These are phyloP conservation scores for Raphanus hybrid DNA, from an alignment of 441 rosid genomes.

Conservation along the genomic window DNA sequence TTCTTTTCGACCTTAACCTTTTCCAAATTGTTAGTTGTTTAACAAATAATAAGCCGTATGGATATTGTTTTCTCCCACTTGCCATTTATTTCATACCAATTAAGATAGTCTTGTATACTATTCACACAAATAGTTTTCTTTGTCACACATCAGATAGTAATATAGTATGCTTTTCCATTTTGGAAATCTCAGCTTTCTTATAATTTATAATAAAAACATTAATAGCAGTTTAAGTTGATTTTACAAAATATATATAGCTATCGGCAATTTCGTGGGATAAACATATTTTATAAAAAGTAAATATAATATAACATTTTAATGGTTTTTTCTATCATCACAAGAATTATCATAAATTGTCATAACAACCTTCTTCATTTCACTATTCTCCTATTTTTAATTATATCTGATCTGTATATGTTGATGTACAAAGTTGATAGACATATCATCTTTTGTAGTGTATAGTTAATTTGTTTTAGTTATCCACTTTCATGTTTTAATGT, in stretches of 20 bases:
- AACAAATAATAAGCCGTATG: slow-evolving; percentile 8
- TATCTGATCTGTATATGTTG: background rate
- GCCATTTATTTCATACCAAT: background rate
- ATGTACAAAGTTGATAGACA: background rate
- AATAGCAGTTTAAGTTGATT: background rate
- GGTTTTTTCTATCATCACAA: background rate
- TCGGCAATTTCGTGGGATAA: background rate
- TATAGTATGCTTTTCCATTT: no score
- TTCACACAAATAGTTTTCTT: no score
- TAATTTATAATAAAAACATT: no score
- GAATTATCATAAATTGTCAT: no score
- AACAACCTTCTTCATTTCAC: no score
- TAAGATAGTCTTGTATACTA: background rate
- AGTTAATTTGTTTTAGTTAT: no score
- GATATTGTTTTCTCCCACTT: background rate
- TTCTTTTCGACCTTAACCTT: background rate
- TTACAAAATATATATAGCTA: background rate
- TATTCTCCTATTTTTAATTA: no score
- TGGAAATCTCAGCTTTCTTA: background rate
- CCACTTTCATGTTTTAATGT: no score
- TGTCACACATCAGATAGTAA: no score
- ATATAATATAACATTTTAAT: no score
- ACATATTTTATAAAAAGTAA: no score
- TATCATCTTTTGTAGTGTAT: no score
- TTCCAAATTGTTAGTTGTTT: background rate